These are phyloP conservation scores for Collybia nuda DNA, from an alignment of 768 basidiomycete genomes.

Conservation along the genomic window DNA sequence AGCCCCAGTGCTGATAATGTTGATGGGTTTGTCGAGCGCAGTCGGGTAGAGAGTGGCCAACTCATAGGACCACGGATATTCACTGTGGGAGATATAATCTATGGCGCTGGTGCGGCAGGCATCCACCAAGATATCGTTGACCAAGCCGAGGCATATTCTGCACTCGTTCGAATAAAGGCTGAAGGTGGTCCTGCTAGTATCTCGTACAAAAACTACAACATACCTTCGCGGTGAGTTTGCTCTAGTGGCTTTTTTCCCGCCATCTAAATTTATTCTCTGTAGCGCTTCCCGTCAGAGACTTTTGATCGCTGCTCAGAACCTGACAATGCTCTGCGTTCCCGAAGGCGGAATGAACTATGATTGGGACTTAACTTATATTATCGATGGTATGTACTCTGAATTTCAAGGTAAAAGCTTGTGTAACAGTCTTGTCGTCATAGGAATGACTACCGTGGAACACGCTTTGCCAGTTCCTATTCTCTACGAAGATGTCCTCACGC, in stretches of 20 bases:
- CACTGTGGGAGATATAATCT: slow-evolving; percentile 66
- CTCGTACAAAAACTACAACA: slow-evolving; percentile 79
- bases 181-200: slow-evolving; percentile 71
- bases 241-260: background rate
- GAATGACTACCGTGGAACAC: slow-evolving; percentile 79
- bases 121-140: slow-evolving; percentile 66
- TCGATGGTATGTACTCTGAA: slow-evolving; percentile 50
- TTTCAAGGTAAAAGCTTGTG: too few species aligned
- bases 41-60: slow-evolving; percentile 65
- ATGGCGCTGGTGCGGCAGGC: slow-evolving; percentile 45
- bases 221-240: slow-evolving; percentile 55
- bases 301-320: slow-evolving; percentile 55
- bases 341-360: slow-evolving; percentile 82
- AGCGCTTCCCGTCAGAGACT: slow-evolving; percentile 71
- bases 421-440: slow-evolving; percentile 25
- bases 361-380: slow-evolving; percentile 77
- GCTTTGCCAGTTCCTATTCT: slow-evolving; percentile 62
- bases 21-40: slow-evolving; percentile 63
- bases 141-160: slow-evolving; percentile 61
- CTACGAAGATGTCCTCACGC: slow-evolving; percentile 64
- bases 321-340: slow-evolving; percentile 71
- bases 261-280: background rate
- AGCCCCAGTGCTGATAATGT: slow-evolving; percentile 70
- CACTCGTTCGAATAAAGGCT: slow-evolving; percentile 65
- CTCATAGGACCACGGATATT: slow-evolving; percentile 73